A percentile compares a stretch with the other conserved stretches of the same genome.
These are phyloP conservation scores for Entomortierella beljakovae DNA, from an alignment of 192 early-diverging fungal genomes.

Conservation along the genomic window DNA sequence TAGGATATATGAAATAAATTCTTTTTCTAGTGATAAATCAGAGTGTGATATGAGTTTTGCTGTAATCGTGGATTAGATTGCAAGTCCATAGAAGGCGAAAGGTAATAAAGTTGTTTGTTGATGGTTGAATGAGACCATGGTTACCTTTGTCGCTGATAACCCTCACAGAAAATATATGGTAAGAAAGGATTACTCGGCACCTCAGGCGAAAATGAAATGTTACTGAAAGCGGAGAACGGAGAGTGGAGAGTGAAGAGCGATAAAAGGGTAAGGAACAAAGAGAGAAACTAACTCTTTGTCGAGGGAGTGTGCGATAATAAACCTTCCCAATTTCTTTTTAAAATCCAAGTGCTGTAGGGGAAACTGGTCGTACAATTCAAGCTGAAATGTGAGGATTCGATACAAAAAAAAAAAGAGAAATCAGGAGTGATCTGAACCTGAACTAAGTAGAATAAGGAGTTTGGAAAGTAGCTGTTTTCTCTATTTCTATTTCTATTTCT, in stretches of 20 bases:
- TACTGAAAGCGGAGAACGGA: not conserved
- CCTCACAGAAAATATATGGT: constrained; percentile 4
- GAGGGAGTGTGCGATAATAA: constrained; percentile 31
- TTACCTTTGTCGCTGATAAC: not conserved
- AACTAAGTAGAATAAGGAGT: not conserved
- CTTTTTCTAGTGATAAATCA: no score
- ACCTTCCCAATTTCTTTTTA: constrained; percentile 39
- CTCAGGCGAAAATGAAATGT: not conserved
- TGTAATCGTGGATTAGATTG: no score
- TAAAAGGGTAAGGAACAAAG: not conserved
- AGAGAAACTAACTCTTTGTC: not conserved
- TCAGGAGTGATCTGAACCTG: constrained; percentile 14
- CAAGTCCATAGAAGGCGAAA: no score
- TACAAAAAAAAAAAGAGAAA: not conserved
- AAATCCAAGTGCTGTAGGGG: constrained; percentile 13
- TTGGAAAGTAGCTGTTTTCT: not conserved
- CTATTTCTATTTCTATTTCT: not conserved
- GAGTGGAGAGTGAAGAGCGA: constrained; percentile 1
- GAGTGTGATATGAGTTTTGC: not conserved
- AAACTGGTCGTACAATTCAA: not conserved
- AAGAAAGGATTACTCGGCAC: not conserved
- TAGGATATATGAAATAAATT: not conserved
- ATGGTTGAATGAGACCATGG: not conserved
- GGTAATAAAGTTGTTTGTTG: not conserved
- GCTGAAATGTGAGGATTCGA: not conserved